Percentiles rank a stretch among this genome's conserved stretches.
Conservation (phyloP, 176 grass and related monocot genomes). For the Musa beccarii region DNA sequence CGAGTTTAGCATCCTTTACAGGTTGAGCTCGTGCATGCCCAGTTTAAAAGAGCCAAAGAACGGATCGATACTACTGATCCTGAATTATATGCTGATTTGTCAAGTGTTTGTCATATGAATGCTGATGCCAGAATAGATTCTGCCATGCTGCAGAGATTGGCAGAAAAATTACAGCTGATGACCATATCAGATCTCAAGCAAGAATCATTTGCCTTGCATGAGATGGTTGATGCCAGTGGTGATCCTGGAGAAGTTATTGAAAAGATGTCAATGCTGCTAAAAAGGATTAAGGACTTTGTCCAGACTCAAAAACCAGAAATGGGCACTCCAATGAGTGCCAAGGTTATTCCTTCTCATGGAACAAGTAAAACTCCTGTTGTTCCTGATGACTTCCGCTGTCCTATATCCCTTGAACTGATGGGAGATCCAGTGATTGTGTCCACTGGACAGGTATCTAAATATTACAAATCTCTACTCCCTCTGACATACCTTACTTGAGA, state of each 20-base stretch:
- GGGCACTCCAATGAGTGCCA: neutral
- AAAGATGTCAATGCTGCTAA: constrained; percentile 18
- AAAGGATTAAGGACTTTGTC: constrained; percentile 15
- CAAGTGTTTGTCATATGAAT: neutral
- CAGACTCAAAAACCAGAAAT: constrained; percentile 18
- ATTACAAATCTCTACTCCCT: neutral
- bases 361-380: neutral
- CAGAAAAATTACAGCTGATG: constrained; percentile 15
- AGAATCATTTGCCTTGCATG: constrained; percentile 21
- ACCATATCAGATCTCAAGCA: constrained; percentile 24
- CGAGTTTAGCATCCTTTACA: neutral
- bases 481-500: neutral
- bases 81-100: constrained; percentile 7
- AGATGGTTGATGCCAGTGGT: constrained; percentile 5
- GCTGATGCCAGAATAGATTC: constrained; percentile 5
- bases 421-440: constrained; percentile 19
- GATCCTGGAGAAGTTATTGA: constrained; percentile 21
- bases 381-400: constrained; percentile 16
- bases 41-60: constrained; percentile 21
- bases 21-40: constrained; percentile 20
- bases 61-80: constrained; percentile 2
- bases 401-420: constrained; percentile 15
- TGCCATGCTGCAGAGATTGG: constrained; percentile 8
- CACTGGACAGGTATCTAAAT: constrained; percentile 11
- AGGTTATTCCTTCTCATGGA: neutral